Conservation (phyloP, 495 filamentous ascomycete species). For the Usnea hakonensis region DNA sequence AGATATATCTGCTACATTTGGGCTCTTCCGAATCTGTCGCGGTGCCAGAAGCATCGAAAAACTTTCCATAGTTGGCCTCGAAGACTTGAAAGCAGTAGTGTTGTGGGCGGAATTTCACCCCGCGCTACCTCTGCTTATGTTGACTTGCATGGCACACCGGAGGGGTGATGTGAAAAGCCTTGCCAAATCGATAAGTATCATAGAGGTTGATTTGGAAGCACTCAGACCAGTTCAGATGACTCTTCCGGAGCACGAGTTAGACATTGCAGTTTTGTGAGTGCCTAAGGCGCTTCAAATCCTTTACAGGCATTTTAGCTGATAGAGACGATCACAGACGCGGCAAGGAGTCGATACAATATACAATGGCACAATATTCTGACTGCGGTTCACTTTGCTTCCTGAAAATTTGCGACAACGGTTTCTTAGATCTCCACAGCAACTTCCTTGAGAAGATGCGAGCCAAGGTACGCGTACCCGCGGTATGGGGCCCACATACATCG, state of each 20-base stretch:
- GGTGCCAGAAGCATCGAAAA: background rate
- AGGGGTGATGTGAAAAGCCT: background rate
- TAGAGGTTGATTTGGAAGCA: background rate
- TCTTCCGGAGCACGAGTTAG: background rate
- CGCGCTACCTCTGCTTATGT: background rate
- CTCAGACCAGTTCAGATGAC: background rate
- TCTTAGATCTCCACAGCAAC: background rate
- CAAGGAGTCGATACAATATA: background rate
- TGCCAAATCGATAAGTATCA: background rate
- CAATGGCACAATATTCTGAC: background rate
- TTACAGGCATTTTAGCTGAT: too few species aligned
- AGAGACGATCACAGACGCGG: background rate
- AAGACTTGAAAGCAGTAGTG: background rate
- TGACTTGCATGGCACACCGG: background rate
- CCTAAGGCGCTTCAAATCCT: background rate
- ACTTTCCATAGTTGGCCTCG: background rate
- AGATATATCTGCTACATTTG: background rate
- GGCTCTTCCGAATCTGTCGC: background rate
- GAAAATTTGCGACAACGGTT: background rate
- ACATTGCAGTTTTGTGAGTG: background rate
- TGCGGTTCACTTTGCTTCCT: conserved; percentile 3
- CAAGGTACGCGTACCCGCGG: background rate
- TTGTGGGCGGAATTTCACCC: background rate
- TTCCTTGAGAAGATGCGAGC: background rate
- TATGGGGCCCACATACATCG: background rate